Evolutionary conservation across 495 filamentous ascomycete species (phyloP).

Genomic region (Talaromyces ruber): DNA sequence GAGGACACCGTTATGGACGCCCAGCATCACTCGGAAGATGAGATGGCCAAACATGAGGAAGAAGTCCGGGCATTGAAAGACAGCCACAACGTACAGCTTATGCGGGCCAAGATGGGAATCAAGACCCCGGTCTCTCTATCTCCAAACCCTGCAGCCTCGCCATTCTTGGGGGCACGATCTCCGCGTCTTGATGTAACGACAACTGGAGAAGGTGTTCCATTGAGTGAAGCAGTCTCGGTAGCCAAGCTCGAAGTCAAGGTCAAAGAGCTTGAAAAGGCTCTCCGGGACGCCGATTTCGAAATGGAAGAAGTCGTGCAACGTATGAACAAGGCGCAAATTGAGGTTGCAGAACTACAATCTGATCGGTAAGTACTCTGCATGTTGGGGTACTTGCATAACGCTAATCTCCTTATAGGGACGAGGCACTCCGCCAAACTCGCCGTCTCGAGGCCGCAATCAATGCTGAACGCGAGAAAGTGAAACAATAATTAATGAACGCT

Average conservation of each 20-base stretch:
- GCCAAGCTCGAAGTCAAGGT: slow-evolving; percentile 65
- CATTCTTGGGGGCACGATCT: slow-evolving; percentile 50
- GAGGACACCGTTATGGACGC: slow-evolving; percentile 80
- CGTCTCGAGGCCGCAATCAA: slow-evolving; percentile 59
- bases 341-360: slow-evolving; percentile 85
- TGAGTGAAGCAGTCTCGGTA: slow-evolving; percentile 59
- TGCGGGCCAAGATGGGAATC: slow-evolving; percentile 56
- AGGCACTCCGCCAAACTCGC: slow-evolving; percentile 74
- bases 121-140: slow-evolving; percentile 34
- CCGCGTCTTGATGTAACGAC: slow-evolving; percentile 53
- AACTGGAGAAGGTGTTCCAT: slow-evolving; percentile 42
- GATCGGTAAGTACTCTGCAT: slow-evolving; percentile 52
- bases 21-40: slow-evolving; percentile 81
- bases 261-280: slow-evolving; percentile 72
- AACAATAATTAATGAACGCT: slow-evolving; percentile 20
- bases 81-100: slow-evolving; percentile 67
- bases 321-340: slow-evolving; percentile 92
- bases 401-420: slow-evolving; percentile 53
- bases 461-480: slow-evolving; percentile 49
- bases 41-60: slow-evolving; percentile 74
- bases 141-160: slow-evolving; percentile 50
- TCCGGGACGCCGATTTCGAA: slow-evolving; percentile 76
- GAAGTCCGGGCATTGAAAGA: slow-evolving; percentile 69
- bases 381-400: not conserved
- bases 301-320: slow-evolving; percentile 89